phyloP scores from a whole-genome alignment of 2,329 filamentous ascomycete genomes.

The Arthrobotrys musiformis region DNA sequence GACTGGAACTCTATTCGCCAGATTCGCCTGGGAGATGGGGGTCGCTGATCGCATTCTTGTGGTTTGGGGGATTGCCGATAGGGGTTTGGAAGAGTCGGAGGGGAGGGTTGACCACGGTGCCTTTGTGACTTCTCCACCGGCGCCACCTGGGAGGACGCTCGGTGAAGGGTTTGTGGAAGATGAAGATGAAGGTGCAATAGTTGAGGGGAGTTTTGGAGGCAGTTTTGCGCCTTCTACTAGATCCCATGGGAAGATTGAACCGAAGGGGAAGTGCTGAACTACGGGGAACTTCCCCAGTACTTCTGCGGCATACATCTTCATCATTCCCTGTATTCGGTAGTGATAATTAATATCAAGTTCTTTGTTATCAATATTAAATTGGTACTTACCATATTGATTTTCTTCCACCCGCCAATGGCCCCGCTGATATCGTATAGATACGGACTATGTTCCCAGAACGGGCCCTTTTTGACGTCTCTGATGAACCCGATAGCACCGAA shows the following conservation, averaged over 20 bases:
- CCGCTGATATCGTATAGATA: conserved; percentile 95
- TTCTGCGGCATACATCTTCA: conserved; percentile 99
- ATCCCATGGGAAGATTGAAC: conserved; percentile 80
- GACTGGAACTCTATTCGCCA: conserved; percentile 19
- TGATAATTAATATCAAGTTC: background rate
- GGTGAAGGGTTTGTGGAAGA: conserved; percentile 33
- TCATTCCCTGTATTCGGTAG: conserved; percentile 76
- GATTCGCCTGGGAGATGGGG: conserved; percentile 33
- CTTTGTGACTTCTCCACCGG: conserved; percentile 25
- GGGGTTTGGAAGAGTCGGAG: conserved; percentile 18
- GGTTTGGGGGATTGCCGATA: conserved; percentile 1
- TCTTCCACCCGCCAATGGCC: conserved; percentile 92
- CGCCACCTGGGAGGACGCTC: background rate
- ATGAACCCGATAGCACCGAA: conserved; percentile 97
- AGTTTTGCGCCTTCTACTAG: conserved; percentile 18
- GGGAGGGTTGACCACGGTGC: conserved; percentile 53
- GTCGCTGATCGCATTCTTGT: conserved; percentile 34
- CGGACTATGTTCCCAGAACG: conserved; percentile 97
- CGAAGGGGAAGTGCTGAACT: conserved; percentile 93
- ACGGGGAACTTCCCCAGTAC: conserved; percentile 97
- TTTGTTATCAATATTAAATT: background rate
- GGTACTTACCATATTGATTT: conserved; percentile 82
- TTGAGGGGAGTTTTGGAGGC: background rate
- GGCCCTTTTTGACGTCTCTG: conserved; percentile 93
- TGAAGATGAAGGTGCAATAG: background rate